phyloP scores from a whole-genome alignment of 2,329 filamentous ascomycete genomes.

The Fusarium marasasianum region DNA sequence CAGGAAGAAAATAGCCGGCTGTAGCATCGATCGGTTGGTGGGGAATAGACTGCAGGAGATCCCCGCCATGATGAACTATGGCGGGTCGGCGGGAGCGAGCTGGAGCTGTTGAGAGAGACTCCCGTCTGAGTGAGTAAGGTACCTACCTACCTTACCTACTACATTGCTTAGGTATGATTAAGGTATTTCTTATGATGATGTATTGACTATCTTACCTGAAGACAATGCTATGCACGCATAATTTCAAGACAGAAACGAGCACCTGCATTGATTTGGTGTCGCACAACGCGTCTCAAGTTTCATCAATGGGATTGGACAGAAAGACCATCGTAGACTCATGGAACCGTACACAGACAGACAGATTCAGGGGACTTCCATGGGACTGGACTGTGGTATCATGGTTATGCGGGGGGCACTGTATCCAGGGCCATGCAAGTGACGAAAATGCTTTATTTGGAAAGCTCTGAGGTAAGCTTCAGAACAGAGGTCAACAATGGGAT shows the following conservation, averaged over 20 bases:
- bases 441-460: conserved; percentile 11
- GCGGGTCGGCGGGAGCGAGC: conserved; percentile 17
- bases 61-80: conserved; percentile 35
- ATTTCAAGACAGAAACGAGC: neutral
- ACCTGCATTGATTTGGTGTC: conserved; percentile 1
- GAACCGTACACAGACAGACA: neutral
- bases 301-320: neutral
- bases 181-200: neutral
- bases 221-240: neutral
- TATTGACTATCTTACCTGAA: neutral
- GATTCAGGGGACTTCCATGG: neutral
- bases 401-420: conserved; percentile 43
- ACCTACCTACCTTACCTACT: neutral
- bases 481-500: conserved; percentile 6
- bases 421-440: conserved; percentile 21
- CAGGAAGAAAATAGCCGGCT: conserved; percentile 18
- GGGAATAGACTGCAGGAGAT: conserved; percentile 34
- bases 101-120: conserved; percentile 10
- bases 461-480: conserved; percentile 12
- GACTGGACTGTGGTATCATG: conserved; percentile 40
- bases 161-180: neutral
- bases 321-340: conserved; percentile 6
- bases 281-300: conserved; percentile 21
- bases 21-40: conserved; percentile 38
- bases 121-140: neutral